Percentiles rank a stretch among this genome's conserved stretches.
phyloP scores from a whole-genome alignment of 1,284 basidiomycete genomes.

The Puccinia coronata region DNA sequence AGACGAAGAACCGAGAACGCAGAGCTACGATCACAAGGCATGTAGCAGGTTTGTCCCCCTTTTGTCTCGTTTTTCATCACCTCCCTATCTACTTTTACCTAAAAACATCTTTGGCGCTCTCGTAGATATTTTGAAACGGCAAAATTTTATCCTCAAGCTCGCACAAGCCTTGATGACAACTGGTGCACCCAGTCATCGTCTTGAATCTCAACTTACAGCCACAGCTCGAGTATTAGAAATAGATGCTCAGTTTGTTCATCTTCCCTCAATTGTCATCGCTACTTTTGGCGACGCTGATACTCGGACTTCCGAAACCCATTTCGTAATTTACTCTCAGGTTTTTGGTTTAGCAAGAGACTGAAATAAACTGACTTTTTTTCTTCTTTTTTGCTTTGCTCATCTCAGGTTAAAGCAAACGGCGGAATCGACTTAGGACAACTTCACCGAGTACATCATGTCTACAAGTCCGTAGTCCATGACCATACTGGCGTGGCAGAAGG shows the following conservation, averaged over 20 bases:
- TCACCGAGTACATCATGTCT: slow-evolving; percentile 65
- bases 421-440: slow-evolving; percentile 60
- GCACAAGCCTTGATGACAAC: slow-evolving; percentile 77
- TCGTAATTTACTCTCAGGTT: slow-evolving; percentile 59
- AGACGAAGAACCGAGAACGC: too few relatives aligned
- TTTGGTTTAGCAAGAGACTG: background rate
- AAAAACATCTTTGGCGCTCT: too few relatives aligned
- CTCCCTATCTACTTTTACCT: too few relatives aligned
- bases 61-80: too few relatives aligned
- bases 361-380: background rate
- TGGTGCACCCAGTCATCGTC: slow-evolving; percentile 81
- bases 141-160: slow-evolving; percentile 75
- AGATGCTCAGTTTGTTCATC: slow-evolving; percentile 71
- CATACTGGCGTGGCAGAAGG: slow-evolving; percentile 69
- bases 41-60: too few relatives aligned
- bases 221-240: slow-evolving; percentile 79
- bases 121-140: slow-evolving; percentile 66
- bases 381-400: slow-evolving; percentile 14
- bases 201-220: slow-evolving; percentile 76
- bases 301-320: slow-evolving; percentile 69
- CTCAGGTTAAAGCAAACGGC: slow-evolving; percentile 51
- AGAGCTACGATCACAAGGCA: too few relatives aligned
- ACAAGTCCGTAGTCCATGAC: slow-evolving; percentile 75
- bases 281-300: slow-evolving; percentile 77
- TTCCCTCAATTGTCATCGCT: slow-evolving; percentile 77